Conservation (phyloP, 108 stramenopile genomes). For the Skeletonema grethae region DNA sequence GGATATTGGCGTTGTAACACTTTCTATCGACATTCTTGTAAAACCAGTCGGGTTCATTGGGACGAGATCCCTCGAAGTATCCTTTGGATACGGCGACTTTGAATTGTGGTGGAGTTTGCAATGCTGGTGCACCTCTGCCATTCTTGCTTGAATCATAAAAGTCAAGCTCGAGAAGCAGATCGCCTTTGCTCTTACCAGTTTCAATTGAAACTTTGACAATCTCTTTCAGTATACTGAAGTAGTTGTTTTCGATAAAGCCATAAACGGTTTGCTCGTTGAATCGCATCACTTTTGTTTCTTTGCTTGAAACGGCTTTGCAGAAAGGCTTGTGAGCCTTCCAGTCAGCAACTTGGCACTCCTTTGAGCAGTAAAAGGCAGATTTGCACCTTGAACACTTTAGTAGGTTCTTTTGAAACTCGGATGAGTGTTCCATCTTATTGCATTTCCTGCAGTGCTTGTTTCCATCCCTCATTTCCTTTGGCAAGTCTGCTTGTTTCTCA, state of each 20-base stretch:
- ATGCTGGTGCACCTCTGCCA: conserved; percentile 7
- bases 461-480: neutral
- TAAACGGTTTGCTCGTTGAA: neutral
- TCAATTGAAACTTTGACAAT: conserved; percentile 13
- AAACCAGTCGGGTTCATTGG: conserved; percentile 4
- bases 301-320: no score
- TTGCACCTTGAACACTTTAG: no score
- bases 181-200: conserved; percentile 3
- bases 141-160: conserved; percentile 5
- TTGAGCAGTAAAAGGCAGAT: no score
- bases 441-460: no score
- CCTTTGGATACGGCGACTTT: conserved; percentile 10
- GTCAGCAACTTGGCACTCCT: no score
- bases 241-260: conserved; percentile 16
- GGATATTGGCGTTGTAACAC: neutral
- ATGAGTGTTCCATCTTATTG: no score
- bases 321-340: no score
- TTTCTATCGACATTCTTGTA: conserved; percentile 4
- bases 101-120: conserved; percentile 23
- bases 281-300: neutral
- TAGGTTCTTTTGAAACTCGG: no score
- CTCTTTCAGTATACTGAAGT: conserved; percentile 9
- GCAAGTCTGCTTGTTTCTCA: neutral
- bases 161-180: conserved; percentile 21
- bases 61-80: conserved; percentile 26